Base-by-base conservation (phyloP, 2,329 filamentous ascomycete species). In the Neoscytalidium dimidiatum region DNA sequence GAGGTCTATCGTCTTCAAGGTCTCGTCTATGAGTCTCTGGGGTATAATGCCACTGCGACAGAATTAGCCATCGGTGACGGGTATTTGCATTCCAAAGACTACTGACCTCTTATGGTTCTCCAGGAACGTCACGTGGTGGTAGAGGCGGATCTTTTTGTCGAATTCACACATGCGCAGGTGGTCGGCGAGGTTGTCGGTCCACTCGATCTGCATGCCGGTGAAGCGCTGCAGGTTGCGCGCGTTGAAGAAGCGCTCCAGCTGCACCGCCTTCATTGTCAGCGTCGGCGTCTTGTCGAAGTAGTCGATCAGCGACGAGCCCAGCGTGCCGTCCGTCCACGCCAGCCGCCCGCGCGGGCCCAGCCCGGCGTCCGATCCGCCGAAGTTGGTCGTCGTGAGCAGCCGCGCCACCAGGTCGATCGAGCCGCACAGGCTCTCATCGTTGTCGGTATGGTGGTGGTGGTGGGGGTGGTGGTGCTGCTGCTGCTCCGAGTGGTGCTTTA, bases 131-230 rank as follows among this genome's bases (percentile, higher is more conserved):
- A 72, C 76, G 63, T 80, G 74, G 62, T 81, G 77, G 48, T 82
- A 83, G 0, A 83, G 69, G 11, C 71, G 67, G 0, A 82, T 68
- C 4, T 69, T 76, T 0, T 69, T 77, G 46, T 81, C 79, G 21
- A 78, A 74, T 13, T 80, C 75, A 0, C 68, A 71, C 26, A 82
- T 58, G 1, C 73, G 73, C 3, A 83, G 71, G 66, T 83, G 81
- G 63, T 82, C 78, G 0, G 74, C 69, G 2, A 82, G 66, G 52
- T 82, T 81, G 28, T 73, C 69, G 0, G 80, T 82, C 71, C 74
- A 78, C 8, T 68, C 64, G 9, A 77, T 71, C n/a, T 73, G 23
- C 13, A 82, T 71, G 0, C 79, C 79, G 0, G 73, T 78, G 14
- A 82, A 80, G 2, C 65, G 62, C 19, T 58, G 57, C n/a, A 74